Conservation (phyloP, 1,284 basidiomycete genomes). For the Heterobasidion irregulare region DNA sequence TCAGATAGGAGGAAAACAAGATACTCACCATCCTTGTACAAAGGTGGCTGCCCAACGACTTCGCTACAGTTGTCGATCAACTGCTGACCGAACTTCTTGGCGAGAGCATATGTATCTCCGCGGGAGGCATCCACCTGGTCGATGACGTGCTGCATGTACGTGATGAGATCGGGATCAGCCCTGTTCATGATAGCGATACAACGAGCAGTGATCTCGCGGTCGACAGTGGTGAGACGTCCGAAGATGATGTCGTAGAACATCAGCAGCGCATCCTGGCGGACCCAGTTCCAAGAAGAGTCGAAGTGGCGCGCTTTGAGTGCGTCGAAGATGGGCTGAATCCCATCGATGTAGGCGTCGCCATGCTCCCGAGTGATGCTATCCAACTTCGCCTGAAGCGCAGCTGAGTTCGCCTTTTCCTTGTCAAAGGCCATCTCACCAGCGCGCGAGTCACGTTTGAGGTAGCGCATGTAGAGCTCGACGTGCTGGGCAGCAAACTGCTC, state of each 20-base stretch:
- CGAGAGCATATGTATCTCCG: slow-evolving; percentile 88
- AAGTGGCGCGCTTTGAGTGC: slow-evolving; percentile 95
- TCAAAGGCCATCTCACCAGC: slow-evolving; percentile 88
- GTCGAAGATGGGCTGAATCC: slow-evolving; percentile 91
- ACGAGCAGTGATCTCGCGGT: slow-evolving; percentile 92
- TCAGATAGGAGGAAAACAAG: not conserved
- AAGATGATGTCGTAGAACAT: slow-evolving; percentile 99
- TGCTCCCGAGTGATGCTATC: slow-evolving; percentile 88
- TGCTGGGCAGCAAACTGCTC: slow-evolving; percentile 90
- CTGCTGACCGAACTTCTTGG: slow-evolving; percentile 95
- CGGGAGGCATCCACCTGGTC: slow-evolving; percentile 75
- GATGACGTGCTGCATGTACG: slow-evolving; percentile 96
- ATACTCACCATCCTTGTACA: slow-evolving; percentile 85
- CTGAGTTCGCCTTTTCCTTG: slow-evolving; percentile 69
- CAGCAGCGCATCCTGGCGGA: slow-evolving; percentile 87
- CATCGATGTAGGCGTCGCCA: slow-evolving; percentile 89
- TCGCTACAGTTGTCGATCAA: slow-evolving; percentile 92
- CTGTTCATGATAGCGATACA: slow-evolving; percentile 98
- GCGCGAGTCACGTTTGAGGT: slow-evolving; percentile 89
- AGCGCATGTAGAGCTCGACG: slow-evolving; percentile 93
- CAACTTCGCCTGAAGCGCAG: slow-evolving; percentile 76
- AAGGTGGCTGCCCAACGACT: slow-evolving; percentile 73
- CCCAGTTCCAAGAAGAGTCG: slow-evolving; percentile 99
- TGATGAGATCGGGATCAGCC: slow-evolving; percentile 83
- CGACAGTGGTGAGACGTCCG: slow-evolving; percentile 87